Evolutionary conservation across 768 basidiomycete species (phyloP).

Genomic region (Suillus paluster): DNA sequence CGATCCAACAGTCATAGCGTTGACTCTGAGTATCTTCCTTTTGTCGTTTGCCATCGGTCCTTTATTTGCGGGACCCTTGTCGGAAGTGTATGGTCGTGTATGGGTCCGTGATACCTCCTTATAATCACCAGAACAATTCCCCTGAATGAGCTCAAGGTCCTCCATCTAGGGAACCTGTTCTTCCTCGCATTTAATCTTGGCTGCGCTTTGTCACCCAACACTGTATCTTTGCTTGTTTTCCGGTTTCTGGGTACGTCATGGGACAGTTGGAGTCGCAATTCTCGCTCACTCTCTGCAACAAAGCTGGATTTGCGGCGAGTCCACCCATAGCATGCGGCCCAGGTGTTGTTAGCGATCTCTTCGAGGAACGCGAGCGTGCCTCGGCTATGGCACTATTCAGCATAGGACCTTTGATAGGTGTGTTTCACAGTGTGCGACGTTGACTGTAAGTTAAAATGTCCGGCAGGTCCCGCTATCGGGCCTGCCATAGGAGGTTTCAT

Average conservation of each 20-base stretch:
- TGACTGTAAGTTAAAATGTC: constrained; percentile 12
- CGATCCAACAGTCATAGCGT: constrained; percentile 51
- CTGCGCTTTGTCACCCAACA: constrained; percentile 68
- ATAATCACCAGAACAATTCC: not conserved
- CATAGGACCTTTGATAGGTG: constrained; percentile 66
- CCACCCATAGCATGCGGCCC: constrained; percentile 69
- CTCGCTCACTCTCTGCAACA: constrained; percentile 3
- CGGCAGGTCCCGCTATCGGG: constrained; percentile 52
- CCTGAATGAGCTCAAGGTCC: constrained; percentile 44
- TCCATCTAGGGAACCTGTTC: constrained; percentile 67
- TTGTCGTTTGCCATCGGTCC: constrained; percentile 70
- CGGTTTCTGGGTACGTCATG: constrained; percentile 63
- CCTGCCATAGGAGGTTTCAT: constrained; percentile 73
- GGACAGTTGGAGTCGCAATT: not conserved
- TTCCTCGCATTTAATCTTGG: constrained; percentile 68
- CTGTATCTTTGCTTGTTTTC: constrained; percentile 60
- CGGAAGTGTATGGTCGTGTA: constrained; percentile 73
- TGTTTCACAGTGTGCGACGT: not conserved
- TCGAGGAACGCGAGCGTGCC: constrained; percentile 60
- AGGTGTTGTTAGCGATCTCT: constrained; percentile 69
- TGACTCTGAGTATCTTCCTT: constrained; percentile 70
- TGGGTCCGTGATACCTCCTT: constrained; percentile 51
- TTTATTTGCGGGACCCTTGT: constrained; percentile 65
- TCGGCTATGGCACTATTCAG: constrained; percentile 73
- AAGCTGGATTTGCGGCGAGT: constrained; percentile 67